These are phyloP conservation scores for Colletotrichum siamense DNA, from an alignment of 2,329 filamentous ascomycete species.

Conservation along the genomic window DNA sequence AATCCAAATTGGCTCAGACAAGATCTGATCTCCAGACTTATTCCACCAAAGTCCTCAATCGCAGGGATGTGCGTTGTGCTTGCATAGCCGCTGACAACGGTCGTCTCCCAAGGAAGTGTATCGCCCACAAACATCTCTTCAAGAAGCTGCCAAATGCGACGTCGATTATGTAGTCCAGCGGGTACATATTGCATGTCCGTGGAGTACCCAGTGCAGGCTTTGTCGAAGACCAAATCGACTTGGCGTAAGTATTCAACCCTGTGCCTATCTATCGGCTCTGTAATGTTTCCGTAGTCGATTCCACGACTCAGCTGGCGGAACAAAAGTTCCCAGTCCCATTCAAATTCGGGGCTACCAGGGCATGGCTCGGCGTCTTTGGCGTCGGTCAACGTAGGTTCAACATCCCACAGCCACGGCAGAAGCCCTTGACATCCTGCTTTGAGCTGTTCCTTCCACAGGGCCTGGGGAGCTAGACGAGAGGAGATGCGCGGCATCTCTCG, in stretches of 20 bases:
- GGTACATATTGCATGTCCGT: neutral
- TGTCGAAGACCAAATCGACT: neutral
- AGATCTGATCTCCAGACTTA: neutral
- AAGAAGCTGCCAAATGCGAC: neutral
- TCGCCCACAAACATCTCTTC: neutral
- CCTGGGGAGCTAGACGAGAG: neutral
- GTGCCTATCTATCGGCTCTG: neutral
- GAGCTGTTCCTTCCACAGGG: neutral
- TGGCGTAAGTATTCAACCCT: neutral
- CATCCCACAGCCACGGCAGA: neutral
- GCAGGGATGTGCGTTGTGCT: neutral
- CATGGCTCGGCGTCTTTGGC: neutral
- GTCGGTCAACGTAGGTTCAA: neutral
- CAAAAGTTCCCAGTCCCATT: neutral
- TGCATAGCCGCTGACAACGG: fast-evolving
- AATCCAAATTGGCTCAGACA: neutral
- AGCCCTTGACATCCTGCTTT: neutral
- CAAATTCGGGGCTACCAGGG: neutral
- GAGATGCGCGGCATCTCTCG: neutral
- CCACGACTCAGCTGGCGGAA: neutral
- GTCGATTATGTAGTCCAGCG: neutral
- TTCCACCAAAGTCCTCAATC: neutral
- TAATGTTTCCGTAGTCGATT: neutral
- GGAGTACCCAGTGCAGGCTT: neutral
- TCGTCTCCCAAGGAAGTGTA: neutral